Base-by-base conservation (phyloP, 768 basidiomycete genomes). In the Piloderma croceum region DNA sequence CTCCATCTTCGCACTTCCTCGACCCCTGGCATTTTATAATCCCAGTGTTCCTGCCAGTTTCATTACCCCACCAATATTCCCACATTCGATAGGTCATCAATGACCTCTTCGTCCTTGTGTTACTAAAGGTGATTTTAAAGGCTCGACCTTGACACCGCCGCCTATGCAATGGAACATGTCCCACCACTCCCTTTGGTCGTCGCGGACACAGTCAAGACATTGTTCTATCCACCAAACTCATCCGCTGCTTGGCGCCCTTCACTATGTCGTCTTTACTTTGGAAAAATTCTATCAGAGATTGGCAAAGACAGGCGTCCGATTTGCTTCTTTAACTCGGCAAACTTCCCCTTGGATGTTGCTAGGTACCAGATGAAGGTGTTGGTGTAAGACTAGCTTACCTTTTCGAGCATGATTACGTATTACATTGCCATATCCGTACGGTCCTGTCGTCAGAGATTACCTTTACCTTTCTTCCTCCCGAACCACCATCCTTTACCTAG, bases 101-200 rank as follows among this genome's bases (percentile, higher is more conserved):
- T 18, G n/a, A 15, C 36, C 40, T n/a, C n/a, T n/a, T n/a, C n/a
- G 23, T 17, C 31, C n/a, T 15, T 31, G 34, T 24, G 18, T 41
- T 23, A 24, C 20, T 34, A 39, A 17, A 42, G 20, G 32, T 22
- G 22, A 20, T 19, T 17, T 25, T 21, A 18, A 27, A 7, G 3
- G 18, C 5, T 39, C 3, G 18, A n/a, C 6, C 43, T 47, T 21
- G 11, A 17, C 17, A 21, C 41, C 27, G 51, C 54, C 17, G 42
- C 45, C n/a, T 61, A 58, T 43, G 55, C 47, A 17, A 61, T 61
- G 59, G 58, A 59, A 33, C 58, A 48, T 20, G 48, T 54, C 31
- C 41, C 39, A 4, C 40, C 49, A 17, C 24, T 61, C 24, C 56
- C 54, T 9, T 42, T 42, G 20, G n/a, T 17, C 3, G 36, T 41